Percentiles rank a stretch among this genome's conserved stretches.
These are phyloP conservation scores for Starmera amethionina DNA, from an alignment of 805 yeast species.

Conservation along the genomic window DNA sequence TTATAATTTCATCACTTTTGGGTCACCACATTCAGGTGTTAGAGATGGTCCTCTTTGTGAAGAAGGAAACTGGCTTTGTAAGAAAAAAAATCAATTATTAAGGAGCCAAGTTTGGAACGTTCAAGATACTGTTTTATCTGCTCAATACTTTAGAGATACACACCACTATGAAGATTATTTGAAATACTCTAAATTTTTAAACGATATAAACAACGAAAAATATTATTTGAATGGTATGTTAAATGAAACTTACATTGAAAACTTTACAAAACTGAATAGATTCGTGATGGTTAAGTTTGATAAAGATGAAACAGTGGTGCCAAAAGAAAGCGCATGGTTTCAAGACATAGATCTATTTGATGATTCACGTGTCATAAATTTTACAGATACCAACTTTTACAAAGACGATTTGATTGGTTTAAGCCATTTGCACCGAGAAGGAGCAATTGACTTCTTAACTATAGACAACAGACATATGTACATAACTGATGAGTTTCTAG, in stretches of 20 bases:
- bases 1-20: conserved; percentile 56
- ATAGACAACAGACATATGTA: conserved; percentile 59
- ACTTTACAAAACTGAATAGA: conserved; percentile 34
- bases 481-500: conserved; percentile 42
- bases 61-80: conserved; percentile 49
- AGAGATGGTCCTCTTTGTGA: conserved; percentile 56
- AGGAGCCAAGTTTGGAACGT: conserved; percentile 55
- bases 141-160: conserved; percentile 69
- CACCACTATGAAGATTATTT: conserved; percentile 42
- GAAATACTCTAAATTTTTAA: conserved; percentile 47
- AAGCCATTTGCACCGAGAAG: conserved; percentile 30
- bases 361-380: conserved; percentile 29
- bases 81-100: conserved; percentile 40
- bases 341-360: conserved; percentile 37
- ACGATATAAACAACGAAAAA: conserved; percentile 58
- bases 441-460: conserved; percentile 35
- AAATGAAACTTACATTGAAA: conserved; percentile 31
- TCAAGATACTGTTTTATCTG: conserved; percentile 53
- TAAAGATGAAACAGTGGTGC: conserved; percentile 60
- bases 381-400: conserved; percentile 41
- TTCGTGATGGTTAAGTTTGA: conserved; percentile 52
- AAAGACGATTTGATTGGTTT: conserved; percentile 53
- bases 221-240: conserved; percentile 10
- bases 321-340: conserved; percentile 65
- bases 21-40: conserved; percentile 76